phyloP scores from a whole-genome alignment of 2,329 filamentous ascomycete genomes.

The Fusarium austroafricanum region DNA sequence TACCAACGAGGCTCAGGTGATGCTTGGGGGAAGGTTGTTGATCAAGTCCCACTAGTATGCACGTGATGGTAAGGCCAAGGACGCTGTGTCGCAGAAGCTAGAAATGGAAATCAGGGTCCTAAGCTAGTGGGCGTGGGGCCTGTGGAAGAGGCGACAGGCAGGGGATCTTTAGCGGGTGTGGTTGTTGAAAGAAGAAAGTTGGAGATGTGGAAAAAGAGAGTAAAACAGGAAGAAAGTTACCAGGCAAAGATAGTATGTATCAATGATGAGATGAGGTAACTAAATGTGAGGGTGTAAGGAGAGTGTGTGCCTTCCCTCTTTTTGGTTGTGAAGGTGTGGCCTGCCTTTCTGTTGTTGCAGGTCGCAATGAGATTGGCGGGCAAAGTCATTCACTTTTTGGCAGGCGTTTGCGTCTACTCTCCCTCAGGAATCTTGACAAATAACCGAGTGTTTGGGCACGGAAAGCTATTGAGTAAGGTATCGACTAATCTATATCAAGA shows the following conservation, averaged over 20 bases:
- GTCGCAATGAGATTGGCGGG: too few species aligned
- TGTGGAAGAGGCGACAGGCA: not conserved
- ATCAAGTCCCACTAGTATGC: constrained; percentile 41
- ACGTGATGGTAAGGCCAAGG: constrained; percentile 42
- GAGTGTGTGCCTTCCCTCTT: not conserved
- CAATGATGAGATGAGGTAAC: not conserved
- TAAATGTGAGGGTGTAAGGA: not conserved
- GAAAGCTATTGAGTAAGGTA: too few species aligned
- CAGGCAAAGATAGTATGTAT: too few species aligned
- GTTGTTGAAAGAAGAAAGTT: not conserved
- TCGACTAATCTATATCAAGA: too few species aligned
- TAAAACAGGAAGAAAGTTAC: not conserved
- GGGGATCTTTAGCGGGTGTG: not conserved
- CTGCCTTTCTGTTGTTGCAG: not conserved
- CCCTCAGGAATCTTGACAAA: not conserved
- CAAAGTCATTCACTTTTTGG: not conserved
- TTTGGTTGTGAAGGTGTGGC: not conserved
- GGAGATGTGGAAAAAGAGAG: not conserved
- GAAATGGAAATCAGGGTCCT: constrained; percentile 23
- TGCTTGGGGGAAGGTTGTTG: constrained; percentile 36
- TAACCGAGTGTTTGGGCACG: not conserved
- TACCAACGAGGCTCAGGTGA: constrained; percentile 39
- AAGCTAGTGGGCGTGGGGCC: constrained; percentile 30
- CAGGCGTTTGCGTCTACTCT: not conserved
- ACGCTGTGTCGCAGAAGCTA: not conserved